phyloP scores from a whole-genome alignment of 805 yeast species.

The Candida sithepensis region DNA sequence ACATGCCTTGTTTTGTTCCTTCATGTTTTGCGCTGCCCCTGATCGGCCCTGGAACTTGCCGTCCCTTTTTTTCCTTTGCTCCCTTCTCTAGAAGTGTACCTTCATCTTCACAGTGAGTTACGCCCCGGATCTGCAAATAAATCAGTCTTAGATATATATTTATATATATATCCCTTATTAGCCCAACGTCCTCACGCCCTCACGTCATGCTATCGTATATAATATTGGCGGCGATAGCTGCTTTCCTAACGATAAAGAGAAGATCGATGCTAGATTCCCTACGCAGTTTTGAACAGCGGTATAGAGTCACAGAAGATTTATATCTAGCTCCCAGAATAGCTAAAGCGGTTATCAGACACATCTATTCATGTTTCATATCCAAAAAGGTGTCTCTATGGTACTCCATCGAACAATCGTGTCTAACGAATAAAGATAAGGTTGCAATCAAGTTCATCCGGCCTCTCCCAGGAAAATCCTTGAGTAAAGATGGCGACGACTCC shows the following conservation, averaged over 20 bases:
- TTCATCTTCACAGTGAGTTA: too few species aligned
- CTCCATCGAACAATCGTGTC: constrained; percentile 54
- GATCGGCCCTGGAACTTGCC: too few species aligned
- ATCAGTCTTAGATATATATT: too few species aligned
- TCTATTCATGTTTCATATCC: constrained; percentile 30
- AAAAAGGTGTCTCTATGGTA: constrained; percentile 66
- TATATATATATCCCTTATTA: too few species aligned
- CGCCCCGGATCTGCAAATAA: too few species aligned
- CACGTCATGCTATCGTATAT: neutral
- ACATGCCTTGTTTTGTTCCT: too few species aligned
- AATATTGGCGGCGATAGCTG: neutral
- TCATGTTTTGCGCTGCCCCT: too few species aligned
- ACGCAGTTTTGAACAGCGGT: constrained; percentile 37
- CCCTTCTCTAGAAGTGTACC: too few species aligned
- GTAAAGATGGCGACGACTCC: constrained; percentile 45
- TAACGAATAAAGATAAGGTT: constrained; percentile 42
- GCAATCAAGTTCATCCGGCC: constrained; percentile 68
- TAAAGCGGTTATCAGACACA: constrained; percentile 39
- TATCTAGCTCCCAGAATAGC: constrained; percentile 44
- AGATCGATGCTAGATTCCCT: neutral
- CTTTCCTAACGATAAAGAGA: neutral
- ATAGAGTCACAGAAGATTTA: constrained; percentile 49
- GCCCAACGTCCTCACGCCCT: too few species aligned
- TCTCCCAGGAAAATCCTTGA: constrained; percentile 30
- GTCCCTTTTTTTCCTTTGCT: too few species aligned